Conservation (phyloP, 176 grass and related monocot genomes). For the Cenchrus fungigraminus region DNA sequence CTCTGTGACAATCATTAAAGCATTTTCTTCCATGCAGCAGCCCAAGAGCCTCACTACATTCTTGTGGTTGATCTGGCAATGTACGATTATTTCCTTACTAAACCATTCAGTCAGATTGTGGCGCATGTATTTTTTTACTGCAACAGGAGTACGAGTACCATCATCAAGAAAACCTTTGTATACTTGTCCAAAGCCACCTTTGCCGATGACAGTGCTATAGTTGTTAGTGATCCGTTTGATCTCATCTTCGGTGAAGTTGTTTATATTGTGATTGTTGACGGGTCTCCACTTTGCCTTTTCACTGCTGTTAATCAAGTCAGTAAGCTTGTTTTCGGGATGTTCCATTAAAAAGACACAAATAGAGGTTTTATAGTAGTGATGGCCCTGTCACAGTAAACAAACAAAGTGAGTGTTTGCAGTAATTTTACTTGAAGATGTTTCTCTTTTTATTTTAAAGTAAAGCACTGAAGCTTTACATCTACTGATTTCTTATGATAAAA, state of each 20-base stretch:
- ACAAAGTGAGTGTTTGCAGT: no score
- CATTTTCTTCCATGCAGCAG: background rate
- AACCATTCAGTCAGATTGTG: background rate
- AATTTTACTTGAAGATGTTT: no score
- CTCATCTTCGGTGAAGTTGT: background rate
- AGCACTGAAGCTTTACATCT: no score
- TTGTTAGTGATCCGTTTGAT: slow-evolving; percentile 13
- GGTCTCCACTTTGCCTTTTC: background rate
- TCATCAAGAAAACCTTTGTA: slow-evolving; percentile 7
- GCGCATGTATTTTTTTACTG: slow-evolving; percentile 4
- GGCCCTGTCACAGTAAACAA: no score
- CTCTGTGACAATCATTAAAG: background rate
- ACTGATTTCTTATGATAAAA: no score
- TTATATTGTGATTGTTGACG: slow-evolving; percentile 5
- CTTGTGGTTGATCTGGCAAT: slow-evolving; percentile 18
- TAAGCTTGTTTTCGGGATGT: slow-evolving; percentile 11
- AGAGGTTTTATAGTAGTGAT: no score
- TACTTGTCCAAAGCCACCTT: slow-evolving; percentile 32
- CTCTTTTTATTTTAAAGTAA: no score
- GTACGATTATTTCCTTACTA: background rate
- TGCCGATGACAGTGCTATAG: background rate
- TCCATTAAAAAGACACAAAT: background rate
- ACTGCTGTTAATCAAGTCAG: background rate
- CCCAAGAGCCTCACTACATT: slow-evolving; percentile 22
- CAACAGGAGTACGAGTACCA: background rate